Evolutionary conservation across 1,284 basidiomycete species (phyloP).

Genomic region (Irpex sp.): DNA sequence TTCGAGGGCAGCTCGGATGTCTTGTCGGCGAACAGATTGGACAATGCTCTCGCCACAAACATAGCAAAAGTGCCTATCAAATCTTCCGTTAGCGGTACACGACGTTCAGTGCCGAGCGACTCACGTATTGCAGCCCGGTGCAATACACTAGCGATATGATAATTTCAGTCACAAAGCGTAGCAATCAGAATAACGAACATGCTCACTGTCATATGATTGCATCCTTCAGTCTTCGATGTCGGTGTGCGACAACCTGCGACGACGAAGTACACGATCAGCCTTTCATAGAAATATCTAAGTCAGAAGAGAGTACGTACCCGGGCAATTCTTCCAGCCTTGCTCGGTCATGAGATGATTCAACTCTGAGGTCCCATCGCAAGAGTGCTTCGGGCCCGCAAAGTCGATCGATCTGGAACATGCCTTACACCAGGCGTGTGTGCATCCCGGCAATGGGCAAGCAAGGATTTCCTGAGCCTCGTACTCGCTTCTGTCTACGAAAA

Average conservation of each 20-base stretch:
- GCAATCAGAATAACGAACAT: slow-evolving; percentile 17
- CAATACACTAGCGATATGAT: slow-evolving; percentile 40
- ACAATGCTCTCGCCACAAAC: slow-evolving; percentile 49
- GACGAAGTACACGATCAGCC: no score
- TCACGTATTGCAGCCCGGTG: slow-evolving; percentile 58
- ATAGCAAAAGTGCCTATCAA: slow-evolving; percentile 56
- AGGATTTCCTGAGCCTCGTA: slow-evolving; percentile 37
- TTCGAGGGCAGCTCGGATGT: slow-evolving; percentile 39
- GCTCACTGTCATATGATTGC: slow-evolving; percentile 61
- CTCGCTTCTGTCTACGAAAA: slow-evolving; percentile 47
- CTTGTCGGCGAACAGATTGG: slow-evolving; percentile 38
- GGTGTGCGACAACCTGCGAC: slow-evolving; percentile 53
- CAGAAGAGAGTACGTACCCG: slow-evolving; percentile 33
- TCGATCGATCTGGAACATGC: slow-evolving; percentile 43
- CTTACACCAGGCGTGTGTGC: slow-evolving; percentile 51
- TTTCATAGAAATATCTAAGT: no score
- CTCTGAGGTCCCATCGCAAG: slow-evolving; percentile 54
- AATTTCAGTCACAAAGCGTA: not conserved
- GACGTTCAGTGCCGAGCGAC: slow-evolving; percentile 12
- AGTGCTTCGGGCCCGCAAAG: slow-evolving; percentile 38
- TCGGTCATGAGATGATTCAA: slow-evolving; percentile 48
- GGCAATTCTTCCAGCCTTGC: slow-evolving; percentile 56
- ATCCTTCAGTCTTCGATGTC: slow-evolving; percentile 52
- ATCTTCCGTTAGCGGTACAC: not conserved
- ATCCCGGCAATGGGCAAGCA: slow-evolving; percentile 42